Evolutionary conservation across 805 yeast species (phyloP).

Genomic region (Candida coleopterorum): DNA sequence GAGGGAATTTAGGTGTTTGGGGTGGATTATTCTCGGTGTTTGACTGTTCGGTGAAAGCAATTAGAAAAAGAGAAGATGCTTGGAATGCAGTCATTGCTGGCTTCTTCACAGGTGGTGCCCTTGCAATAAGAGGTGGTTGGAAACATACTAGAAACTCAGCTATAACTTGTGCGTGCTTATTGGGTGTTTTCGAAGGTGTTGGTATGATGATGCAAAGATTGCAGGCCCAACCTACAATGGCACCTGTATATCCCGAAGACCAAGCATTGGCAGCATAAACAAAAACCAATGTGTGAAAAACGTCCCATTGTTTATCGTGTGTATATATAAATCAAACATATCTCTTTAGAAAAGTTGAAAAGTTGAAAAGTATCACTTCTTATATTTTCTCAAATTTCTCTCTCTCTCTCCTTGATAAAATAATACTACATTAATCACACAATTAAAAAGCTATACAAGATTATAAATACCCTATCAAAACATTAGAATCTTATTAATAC

Average conservation of each 20-base stretch:
- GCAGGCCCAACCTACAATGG: constrained; percentile 65
- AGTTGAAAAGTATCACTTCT: no score
- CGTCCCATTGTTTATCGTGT: no score
- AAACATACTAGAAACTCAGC: constrained; percentile 94
- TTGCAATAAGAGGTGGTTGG: constrained; percentile 99
- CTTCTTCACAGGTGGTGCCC: constrained; percentile 94
- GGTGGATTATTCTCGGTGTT: constrained; percentile 96
- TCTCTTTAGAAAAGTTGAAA: no score
- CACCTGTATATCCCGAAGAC: constrained; percentile 44
- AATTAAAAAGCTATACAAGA: no score
- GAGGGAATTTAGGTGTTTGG: constrained; percentile 99
- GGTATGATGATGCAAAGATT: constrained; percentile 93
- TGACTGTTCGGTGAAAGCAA: constrained; percentile 92
- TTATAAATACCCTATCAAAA: no score
- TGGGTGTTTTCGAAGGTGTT: constrained; percentile 97
- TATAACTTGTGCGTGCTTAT: constrained; percentile 92
- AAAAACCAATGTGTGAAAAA: no score
- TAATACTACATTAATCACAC: no score
- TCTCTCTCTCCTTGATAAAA: neutral
- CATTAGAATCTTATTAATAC: no score
- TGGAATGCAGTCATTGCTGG: constrained; percentile 98
- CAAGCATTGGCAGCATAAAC: constrained; percentile 31
- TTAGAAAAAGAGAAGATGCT: constrained; percentile 97
- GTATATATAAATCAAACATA: no score
- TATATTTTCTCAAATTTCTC: neutral